A percentile compares a stretch with the other conserved stretches of the same genome.
These are phyloP conservation scores for Torrubiellomyces zombiae DNA, from an alignment of 2,329 filamentous ascomycete genomes.

Conservation along the genomic window DNA sequence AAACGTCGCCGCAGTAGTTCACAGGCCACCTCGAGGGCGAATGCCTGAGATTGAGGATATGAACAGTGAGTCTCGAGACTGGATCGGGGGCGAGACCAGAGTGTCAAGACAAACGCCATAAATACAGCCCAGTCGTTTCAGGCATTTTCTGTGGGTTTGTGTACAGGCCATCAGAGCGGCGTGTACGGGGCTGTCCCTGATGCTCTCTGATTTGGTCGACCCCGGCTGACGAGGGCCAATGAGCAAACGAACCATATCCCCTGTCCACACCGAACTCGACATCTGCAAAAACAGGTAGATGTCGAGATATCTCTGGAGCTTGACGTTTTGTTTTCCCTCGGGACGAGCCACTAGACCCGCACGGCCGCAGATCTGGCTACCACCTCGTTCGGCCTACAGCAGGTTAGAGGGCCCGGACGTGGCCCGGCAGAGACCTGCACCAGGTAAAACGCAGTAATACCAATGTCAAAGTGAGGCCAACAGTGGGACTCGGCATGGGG, in stretches of 20 bases:
- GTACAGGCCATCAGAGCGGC: constrained; percentile 1
- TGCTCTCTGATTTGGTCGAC: constrained; percentile 1
- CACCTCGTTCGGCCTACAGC: constrained; percentile 8
- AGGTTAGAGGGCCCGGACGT: too few species aligned
- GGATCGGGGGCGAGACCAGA: neutral
- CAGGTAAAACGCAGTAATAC: constrained; percentile 2
- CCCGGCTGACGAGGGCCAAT: constrained; percentile 3
- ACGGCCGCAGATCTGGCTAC: constrained; percentile 23
- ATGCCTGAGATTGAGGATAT: too few species aligned
- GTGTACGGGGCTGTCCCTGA: constrained; percentile 2
- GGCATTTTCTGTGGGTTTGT: neutral
- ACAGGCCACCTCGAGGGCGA: too few species aligned
- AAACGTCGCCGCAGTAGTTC: too few species aligned
- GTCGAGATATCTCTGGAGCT: constrained; percentile 14
- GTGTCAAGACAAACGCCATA: constrained; percentile 1
- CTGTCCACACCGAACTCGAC: constrained; percentile 19
- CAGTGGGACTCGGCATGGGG: constrained; percentile 3
- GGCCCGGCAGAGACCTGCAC: constrained; percentile 1
- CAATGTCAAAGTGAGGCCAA: constrained; percentile 3
- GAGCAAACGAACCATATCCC: constrained; percentile 16
- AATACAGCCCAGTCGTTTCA: neutral
- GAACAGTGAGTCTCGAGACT: neutral
- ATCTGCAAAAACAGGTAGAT: constrained; percentile 4
- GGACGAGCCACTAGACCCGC: constrained; percentile 23
- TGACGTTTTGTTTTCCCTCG: constrained; percentile 21